These are phyloP conservation scores for Massariosphaeria phaeospora DNA, from an alignment of 495 filamentous ascomycete species.

Conservation along the genomic window DNA sequence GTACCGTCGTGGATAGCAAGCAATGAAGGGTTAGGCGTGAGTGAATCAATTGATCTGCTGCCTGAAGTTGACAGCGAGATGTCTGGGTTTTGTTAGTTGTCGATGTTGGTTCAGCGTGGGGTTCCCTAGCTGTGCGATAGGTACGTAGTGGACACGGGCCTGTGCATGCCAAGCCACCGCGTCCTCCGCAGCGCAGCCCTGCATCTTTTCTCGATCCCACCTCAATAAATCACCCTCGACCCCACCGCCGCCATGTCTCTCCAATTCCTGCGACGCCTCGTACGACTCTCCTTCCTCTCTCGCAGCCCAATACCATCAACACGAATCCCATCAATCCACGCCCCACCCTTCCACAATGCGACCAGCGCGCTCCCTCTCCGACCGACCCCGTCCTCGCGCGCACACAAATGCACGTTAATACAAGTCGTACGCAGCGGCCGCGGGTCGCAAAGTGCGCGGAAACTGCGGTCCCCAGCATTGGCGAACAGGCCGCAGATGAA, in stretches of 20 bases:
- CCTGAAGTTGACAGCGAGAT: too few species aligned
- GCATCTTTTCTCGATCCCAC: constrained; percentile 9
- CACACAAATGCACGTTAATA: constrained; percentile 38
- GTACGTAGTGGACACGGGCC: constrained; percentile 19
- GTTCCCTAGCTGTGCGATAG: too few species aligned
- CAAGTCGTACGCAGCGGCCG: constrained; percentile 64
- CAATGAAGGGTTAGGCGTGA: too few species aligned
- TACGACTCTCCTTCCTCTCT: constrained; percentile 18
- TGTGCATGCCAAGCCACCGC: constrained; percentile 3
- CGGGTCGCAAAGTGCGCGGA: constrained; percentile 66
- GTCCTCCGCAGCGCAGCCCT: background rate
- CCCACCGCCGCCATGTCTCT: constrained; percentile 22
- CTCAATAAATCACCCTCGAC: background rate
- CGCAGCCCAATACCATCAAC: background rate
- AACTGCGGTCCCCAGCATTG: constrained; percentile 80
- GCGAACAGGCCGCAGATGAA: constrained; percentile 75
- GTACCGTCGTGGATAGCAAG: too few species aligned
- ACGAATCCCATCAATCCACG: constrained; percentile 10
- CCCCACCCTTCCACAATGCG: background rate
- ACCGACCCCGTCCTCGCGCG: constrained; percentile 29
- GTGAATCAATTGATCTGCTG: too few species aligned
- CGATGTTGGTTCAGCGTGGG: too few species aligned
- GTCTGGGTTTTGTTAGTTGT: too few species aligned
- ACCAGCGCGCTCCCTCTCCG: constrained; percentile 19
- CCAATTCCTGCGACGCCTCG: constrained; percentile 26